phyloP scores from a whole-genome alignment of 257 asterid genomes.

The Salvia rosmarinus region DNA sequence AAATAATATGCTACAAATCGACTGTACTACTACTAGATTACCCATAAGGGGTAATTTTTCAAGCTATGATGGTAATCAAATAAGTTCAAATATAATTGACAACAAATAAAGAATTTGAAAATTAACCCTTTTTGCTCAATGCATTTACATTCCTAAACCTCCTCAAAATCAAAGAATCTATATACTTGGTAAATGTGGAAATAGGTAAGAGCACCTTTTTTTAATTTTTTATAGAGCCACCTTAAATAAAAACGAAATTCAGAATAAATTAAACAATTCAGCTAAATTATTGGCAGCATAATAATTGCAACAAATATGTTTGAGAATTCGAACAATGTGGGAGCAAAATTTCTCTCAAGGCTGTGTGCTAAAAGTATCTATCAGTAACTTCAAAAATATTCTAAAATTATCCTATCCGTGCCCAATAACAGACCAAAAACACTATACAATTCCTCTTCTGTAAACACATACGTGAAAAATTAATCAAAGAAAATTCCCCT shows the following conservation, averaged over 20 bases:
- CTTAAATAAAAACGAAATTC: background rate
- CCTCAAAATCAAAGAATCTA: too few species aligned
- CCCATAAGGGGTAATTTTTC: too few species aligned
- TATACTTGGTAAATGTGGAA: too few species aligned
- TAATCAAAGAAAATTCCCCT: conserved; percentile 49
- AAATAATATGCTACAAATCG: too few species aligned
- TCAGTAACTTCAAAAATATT: conserved; percentile 25
- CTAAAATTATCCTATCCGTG: conserved; percentile 35
- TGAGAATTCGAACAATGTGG: conserved; percentile 24
- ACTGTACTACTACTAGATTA: too few species aligned
- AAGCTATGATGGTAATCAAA: too few species aligned
- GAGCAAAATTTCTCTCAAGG: conserved; percentile 32
- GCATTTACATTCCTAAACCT: too few species aligned
- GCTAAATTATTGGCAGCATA: conserved; percentile 37
- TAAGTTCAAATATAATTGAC: too few species aligned
- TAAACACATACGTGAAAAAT: conserved; percentile 36
- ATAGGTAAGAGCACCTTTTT: too few species aligned
- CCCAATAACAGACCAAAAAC: conserved; percentile 29
- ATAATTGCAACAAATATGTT: conserved; percentile 45
- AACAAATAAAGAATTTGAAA: too few species aligned
- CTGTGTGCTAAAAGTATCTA: conserved; percentile 29
- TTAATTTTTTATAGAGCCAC: background rate
- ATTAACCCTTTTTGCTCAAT: too few species aligned
- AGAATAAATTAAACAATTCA: conserved; percentile 9
- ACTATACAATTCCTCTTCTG: conserved; percentile 44